Evolutionary conservation across 2,329 filamentous ascomycete genomes (phyloP), one percentile per base, ranked within the genome.

Genomic region (Verticillium tricorpus): DNA sequence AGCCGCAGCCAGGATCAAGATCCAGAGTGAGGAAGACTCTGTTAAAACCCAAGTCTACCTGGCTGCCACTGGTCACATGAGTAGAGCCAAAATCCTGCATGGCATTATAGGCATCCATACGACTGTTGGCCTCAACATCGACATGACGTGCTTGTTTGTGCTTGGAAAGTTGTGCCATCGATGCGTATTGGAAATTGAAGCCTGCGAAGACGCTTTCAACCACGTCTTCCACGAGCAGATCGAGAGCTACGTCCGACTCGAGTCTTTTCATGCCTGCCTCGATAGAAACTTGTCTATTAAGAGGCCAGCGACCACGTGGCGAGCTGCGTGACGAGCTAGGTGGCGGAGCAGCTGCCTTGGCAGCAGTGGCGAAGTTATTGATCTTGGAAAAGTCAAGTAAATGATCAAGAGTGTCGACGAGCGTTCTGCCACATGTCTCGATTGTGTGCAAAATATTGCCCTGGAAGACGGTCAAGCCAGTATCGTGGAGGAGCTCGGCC

Each of bases 361-460:
- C 63, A 2, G 60, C 58, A 17, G 61, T 58, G 2, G 65, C 45
- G 31, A 68, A 72, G 6, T 69, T 74, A 65, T 81, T 80, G 56
- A 85, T 80, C 64, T 85, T 85, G 61, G 80, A 81, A 56, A 80
- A 83, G 56, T 79, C 78, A 0, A 80, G 72, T 28, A 84, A 73
- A 60, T 82, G 78, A 60, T 82, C 78, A 45, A 84, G 78, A 0
- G 80, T 82, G 63, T 82, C 78, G 3, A 82, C 71, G 1, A 83
- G 69, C 0, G 81, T 81, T 50, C 75, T 76, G 1, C 79, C 78
- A n/a, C 78, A 82, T 5, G 75, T 76, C 63, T 81, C 76, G n/a
- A 83, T 76, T 31, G 79, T 80, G 59, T 78, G 74, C 2, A 82
- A 68, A 40, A 81, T 74, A 19, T 78, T 75, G 4, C 73, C 69